Percentiles rank a stretch among this genome's conserved stretches.
phyloP scores from a whole-genome alignment of 495 filamentous ascomycete species.

The Aspergillus incahuasiensis region DNA sequence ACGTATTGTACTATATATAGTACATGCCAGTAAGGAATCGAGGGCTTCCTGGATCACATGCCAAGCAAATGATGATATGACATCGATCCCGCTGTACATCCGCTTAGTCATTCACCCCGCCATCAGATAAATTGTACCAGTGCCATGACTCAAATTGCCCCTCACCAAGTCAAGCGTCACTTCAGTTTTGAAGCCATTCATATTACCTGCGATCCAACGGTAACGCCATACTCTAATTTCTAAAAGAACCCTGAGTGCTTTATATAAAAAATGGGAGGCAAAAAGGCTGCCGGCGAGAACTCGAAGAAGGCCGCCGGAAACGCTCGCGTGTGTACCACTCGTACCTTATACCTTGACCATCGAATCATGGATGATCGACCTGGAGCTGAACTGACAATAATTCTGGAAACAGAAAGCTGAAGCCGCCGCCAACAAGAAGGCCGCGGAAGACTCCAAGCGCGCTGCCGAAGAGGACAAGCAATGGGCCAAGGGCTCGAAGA shows the following conservation, averaged over 20 bases:
- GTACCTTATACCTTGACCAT: background rate
- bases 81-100: background rate
- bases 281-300: constrained; percentile 67
- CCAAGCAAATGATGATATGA: background rate
- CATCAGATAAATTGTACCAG: constrained; percentile 4
- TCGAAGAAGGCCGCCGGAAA: constrained; percentile 89
- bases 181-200: background rate
- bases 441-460: constrained; percentile 62
- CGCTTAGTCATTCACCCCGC: constrained; percentile 12
- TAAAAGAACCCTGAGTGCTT: background rate
- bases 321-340: constrained; percentile 48
- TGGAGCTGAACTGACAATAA: background rate
- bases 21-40: background rate
- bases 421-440: constrained; percentile 70
- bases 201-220: background rate
- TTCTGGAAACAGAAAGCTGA: constrained; percentile 73
- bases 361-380: background rate
- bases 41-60: constrained; percentile 3
- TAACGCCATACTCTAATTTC: background rate
- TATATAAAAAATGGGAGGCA: constrained; percentile 46
- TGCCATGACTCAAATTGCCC: constrained; percentile 2
- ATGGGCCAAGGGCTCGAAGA: constrained; percentile 84
- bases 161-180: background rate
- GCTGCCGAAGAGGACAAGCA: constrained; percentile 66
- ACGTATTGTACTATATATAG: background rate